phyloP scores from a whole-genome alignment of 2,329 filamentous ascomycete genomes.

The Cercospora brassicicola region DNA sequence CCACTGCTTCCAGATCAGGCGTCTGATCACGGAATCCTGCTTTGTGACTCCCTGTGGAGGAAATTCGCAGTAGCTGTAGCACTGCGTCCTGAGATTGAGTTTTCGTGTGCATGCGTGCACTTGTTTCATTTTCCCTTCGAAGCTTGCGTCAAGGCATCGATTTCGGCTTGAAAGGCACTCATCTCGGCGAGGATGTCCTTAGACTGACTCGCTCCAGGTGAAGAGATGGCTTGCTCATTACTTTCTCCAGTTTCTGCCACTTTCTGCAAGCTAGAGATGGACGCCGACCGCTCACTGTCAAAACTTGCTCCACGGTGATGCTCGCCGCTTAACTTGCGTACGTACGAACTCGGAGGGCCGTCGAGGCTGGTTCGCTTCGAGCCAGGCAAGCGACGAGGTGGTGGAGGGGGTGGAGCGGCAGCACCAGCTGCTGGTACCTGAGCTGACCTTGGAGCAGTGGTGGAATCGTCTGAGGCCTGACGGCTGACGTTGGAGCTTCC shows the following conservation, averaged over 20 bases:
- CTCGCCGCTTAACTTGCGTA: conserved; percentile 20
- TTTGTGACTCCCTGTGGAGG: not conserved
- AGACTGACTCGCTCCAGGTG: conserved; percentile 12
- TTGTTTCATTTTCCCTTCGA: conserved; percentile 7
- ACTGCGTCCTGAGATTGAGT: not conserved
- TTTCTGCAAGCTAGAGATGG: conserved; percentile 26
- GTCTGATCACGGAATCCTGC: not conserved
- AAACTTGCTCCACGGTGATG: conserved; percentile 29
- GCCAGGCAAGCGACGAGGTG: conserved; percentile 31
- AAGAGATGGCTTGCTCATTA: conserved; percentile 14
- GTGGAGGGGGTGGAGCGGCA: conserved; percentile 33
- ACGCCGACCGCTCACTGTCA: conserved; percentile 28
- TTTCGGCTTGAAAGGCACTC: conserved; percentile 36
- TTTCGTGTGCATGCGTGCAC: not conserved
- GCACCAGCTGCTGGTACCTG: conserved; percentile 6
- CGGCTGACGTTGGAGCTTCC: conserved; percentile 23
- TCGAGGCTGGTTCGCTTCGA: conserved; percentile 32
- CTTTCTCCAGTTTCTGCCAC: conserved; percentile 21
- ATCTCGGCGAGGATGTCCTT: conserved; percentile 37
- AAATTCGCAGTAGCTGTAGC: not conserved
- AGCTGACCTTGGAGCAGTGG: conserved; percentile 14
- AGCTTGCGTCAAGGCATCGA: conserved; percentile 32
- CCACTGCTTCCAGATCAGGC: not conserved
- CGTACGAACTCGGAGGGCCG: conserved; percentile 19
- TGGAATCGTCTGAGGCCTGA: conserved; percentile 24